Base-by-base conservation (phyloP, 352 stramenopile species). In the Phytophthora cactorum region DNA sequence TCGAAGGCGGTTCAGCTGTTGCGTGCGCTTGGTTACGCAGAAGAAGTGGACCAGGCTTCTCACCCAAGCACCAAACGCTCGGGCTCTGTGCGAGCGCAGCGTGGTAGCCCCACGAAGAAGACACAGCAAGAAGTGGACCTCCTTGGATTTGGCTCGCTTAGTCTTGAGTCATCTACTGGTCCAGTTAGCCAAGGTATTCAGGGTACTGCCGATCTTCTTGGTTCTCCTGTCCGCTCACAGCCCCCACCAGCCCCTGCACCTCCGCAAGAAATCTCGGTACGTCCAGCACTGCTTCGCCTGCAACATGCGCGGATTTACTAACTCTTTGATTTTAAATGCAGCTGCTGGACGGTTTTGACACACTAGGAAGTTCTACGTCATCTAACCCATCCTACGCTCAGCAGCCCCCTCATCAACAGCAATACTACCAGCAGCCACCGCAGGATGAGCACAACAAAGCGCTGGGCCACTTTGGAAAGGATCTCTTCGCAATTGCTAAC, bases 401-500 rank as follows among this genome's bases (percentile, higher is more conserved):
- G 29, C 73, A 80, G 22, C 70, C 64, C 8, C 67, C 69, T n/a
- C 29, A 45, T 15, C 63, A 68, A 34, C 70, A 82, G 34, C 68
- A 76, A 12, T 71, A 75, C 52, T 74, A 79, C 44, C 72, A 75
- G 44, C 61, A 69, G 49, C 58, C 62, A 0, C 57, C 73, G 25
- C 69, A 77, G 7, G 85, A 91, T 57, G 77, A 91, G 11, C 83
- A 82, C 46, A 80, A 84, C 47, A 88, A 88, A 67, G 77, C 81
- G 6, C 62, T 95, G 45, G 89, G 86, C 51, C 74, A 93, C 72
- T 90, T 94, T 63, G 86, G 86, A 45, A 96, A 95, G 69, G 88
- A 94, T 39, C 66, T 96, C 3, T 96, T 95, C 60, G 89, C 86
- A 14, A 89, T 93, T 59, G 86, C 84, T 59, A 95, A 95, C 67